Percentiles rank a stretch among this genome's conserved stretches.
Conservation (phyloP, 495 filamentous ascomycete species). For the Podospora tetraspora region DNA sequence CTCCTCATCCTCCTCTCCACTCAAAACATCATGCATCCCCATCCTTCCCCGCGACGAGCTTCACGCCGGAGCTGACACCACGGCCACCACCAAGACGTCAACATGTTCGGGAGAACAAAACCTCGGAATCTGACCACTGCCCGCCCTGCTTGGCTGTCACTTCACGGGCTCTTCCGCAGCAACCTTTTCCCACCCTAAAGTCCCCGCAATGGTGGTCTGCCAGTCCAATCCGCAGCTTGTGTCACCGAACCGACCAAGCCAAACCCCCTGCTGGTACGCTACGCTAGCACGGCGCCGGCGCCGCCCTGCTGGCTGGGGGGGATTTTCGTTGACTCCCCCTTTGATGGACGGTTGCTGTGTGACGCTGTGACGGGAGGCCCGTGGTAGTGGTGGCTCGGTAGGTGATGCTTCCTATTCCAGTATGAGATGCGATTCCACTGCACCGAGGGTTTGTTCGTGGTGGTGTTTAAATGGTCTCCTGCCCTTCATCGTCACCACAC, state of each 20-base stretch:
- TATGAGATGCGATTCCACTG: slow-evolving; percentile 7
- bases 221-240: neutral
- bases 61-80: neutral
- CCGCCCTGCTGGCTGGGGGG: neutral
- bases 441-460: neutral
- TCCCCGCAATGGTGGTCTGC: neutral
- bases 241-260: neutral
- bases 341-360: neutral
- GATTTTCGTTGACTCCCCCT: neutral
- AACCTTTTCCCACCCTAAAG: neutral
- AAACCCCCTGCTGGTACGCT: neutral
- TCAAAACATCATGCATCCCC: neutral
- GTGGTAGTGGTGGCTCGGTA: neutral
- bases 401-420: slow-evolving; percentile 1
- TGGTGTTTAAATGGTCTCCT: neutral
- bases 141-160: neutral
- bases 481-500: neutral
- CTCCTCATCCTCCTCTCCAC: neutral
- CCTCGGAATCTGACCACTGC: neutral
- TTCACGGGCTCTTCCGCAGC: neutral
- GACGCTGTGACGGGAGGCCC: neutral
- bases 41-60: neutral
- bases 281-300: neutral
- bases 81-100: neutral
- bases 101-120: neutral